Evolutionary conservation across 345 rosid species (phyloP).

Genomic region (Lepidium africanum): DNA sequence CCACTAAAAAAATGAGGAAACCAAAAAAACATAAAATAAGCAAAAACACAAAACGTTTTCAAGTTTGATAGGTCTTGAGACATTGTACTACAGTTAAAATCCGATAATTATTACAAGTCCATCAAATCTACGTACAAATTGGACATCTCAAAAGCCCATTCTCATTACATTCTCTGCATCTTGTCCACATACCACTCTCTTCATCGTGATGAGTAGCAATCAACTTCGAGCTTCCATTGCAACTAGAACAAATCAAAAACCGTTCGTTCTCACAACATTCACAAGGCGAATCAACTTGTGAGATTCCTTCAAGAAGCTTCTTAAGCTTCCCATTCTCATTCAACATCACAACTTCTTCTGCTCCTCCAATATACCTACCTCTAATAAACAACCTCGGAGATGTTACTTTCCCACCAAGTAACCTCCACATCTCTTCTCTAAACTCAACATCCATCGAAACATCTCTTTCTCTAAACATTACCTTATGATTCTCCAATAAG

Average conservation of each 20-base stretch:
- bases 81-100: neutral
- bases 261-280: conserved; percentile 42
- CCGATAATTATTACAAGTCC: neutral
- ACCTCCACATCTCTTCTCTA: conserved; percentile 73
- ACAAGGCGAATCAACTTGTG: conserved; percentile 31
- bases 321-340: conserved; percentile 79
- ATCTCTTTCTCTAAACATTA: conserved; percentile 55
- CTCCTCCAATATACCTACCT: conserved; percentile 83
- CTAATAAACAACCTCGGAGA: conserved; percentile 76
- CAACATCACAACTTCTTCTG: conserved; percentile 59
- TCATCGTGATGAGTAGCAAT: conserved; percentile 11
- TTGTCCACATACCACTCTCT: conserved; percentile 15
- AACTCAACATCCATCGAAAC: conserved; percentile 67
- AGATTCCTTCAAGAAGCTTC: conserved; percentile 46
- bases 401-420: conserved; percentile 42
- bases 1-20: too few relatives aligned
- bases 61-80: neutral
- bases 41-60: neutral
- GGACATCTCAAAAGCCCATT: conserved; percentile 74
- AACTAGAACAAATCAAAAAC: conserved; percentile 60
- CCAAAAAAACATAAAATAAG: neutral
- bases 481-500: conserved; percentile 53
- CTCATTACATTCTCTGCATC: conserved; percentile 73
- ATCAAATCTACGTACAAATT: conserved; percentile 33
- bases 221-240: conserved; percentile 69